Conservation (phyloP, 2,329 filamentous ascomycete species). For the Trichoderma koningiopsis region DNA sequence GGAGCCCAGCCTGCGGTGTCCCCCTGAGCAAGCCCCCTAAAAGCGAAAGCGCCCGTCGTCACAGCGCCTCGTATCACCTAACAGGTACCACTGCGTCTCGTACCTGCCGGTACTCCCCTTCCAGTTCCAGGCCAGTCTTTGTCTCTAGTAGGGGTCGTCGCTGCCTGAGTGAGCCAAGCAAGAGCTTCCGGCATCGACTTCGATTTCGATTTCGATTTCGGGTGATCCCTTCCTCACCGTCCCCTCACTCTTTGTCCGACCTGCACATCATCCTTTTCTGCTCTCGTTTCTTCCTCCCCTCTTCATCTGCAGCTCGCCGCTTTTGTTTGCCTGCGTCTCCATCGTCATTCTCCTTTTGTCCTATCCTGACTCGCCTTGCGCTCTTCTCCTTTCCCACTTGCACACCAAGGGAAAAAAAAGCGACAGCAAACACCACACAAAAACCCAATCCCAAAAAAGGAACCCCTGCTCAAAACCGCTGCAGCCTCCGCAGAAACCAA, state of each 20-base stretch:
- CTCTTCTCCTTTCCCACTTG: neutral
- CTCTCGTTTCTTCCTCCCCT: neutral
- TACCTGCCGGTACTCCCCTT: neutral
- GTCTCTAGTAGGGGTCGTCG: slow-evolving; percentile 13
- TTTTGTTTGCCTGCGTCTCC: slow-evolving; percentile 2
- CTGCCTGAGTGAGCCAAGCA: slow-evolving; percentile 21
- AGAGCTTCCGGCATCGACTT: slow-evolving; percentile 8
- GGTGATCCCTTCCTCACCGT: slow-evolving; percentile 22
- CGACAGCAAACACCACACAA: neutral
- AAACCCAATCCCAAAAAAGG: neutral
- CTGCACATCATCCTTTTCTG: slow-evolving; percentile 1
- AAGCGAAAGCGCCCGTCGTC: neutral
- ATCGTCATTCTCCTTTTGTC: neutral
- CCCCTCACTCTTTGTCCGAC: slow-evolving; percentile 13
- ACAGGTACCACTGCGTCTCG: neutral
- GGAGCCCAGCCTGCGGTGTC: neutral
- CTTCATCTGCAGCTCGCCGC: slow-evolving; percentile 6
- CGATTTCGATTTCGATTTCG: slow-evolving; percentile 9
- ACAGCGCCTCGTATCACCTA: neutral
- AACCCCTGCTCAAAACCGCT: slow-evolving; percentile 19
- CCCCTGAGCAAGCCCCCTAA: neutral
- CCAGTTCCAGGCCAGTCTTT: neutral
- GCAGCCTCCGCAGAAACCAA: neutral
- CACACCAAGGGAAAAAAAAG: neutral
- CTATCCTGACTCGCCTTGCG: neutral